These are phyloP conservation scores for Rhynchospora pubera DNA, from an alignment of 176 grass and related monocot species.

Conservation along the genomic window DNA sequence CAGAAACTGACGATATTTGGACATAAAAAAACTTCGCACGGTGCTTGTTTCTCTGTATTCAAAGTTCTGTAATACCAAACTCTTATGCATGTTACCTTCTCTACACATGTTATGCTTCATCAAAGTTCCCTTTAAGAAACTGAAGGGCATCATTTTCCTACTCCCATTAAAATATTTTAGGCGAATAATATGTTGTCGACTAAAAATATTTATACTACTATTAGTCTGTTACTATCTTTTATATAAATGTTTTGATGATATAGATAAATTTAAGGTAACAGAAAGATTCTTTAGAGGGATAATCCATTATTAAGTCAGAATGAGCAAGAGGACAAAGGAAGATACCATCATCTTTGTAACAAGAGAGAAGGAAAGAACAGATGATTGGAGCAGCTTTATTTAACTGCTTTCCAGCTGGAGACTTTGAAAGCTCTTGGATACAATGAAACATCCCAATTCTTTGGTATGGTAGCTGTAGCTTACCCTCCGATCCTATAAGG, in stretches of 20 bases:
- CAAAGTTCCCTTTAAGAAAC: not conserved
- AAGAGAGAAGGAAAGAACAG: slow-evolving; percentile 66
- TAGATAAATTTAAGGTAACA: not conserved
- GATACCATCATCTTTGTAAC: slow-evolving; percentile 86
- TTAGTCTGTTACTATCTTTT: not conserved
- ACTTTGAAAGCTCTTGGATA: slow-evolving; percentile 68
- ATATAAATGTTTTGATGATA: not conserved
- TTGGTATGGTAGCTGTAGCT: slow-evolving; percentile 74
- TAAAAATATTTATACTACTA: not conserved
- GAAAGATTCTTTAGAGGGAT: not conserved
- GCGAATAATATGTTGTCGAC: not conserved
- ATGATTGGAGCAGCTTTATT: slow-evolving; percentile 56
- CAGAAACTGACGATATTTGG: not conserved
- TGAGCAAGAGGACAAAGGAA: slow-evolving; percentile 26
- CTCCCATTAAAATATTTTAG: not conserved
- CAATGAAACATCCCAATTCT: slow-evolving; percentile 81
- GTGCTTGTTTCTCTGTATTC: not conserved
- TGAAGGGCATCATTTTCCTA: not conserved
- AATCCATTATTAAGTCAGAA: not conserved
- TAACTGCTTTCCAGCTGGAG: slow-evolving; percentile 55
- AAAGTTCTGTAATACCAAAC: not conserved
- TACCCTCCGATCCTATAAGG: slow-evolving; percentile 89
- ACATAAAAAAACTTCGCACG: not conserved
- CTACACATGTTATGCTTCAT: not conserved
- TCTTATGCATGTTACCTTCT: not conserved